Base-by-base conservation (phyloP, 257 asterid species). In the Linderniella brevidens region DNA sequence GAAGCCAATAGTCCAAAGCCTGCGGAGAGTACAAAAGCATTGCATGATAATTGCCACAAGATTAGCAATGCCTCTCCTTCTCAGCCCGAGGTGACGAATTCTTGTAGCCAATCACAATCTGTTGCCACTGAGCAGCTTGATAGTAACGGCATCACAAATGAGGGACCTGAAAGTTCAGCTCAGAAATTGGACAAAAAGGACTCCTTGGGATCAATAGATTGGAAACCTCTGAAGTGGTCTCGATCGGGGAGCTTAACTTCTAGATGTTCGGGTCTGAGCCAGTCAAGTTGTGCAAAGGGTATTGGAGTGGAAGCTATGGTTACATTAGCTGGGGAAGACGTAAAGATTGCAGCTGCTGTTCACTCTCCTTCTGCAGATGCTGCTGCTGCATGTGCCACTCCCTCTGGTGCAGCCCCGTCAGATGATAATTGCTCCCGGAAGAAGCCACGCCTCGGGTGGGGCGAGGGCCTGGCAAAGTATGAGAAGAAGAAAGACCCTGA, bases 381-480 rank as follows among this genome's bases (percentile, higher is more conserved):
- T 46, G n/a, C 32, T 25, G 32, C 32, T 25, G 32, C 3, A 25
- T 63, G 67, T 74, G 70, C 49, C n/a, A 54, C 50, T 37, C 37
- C 75, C 29, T 37, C 54, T 45, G 61, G 59, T 67, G 69, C 61
- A 38, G 59, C 63, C 48, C 59, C 72, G 48, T 54, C 64, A 32
- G 79, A 85, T 51, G 94, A 90, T 66, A 68, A 65, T 37, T 53
- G 66, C 55, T 86, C 96, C 48, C 69, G 93, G 62, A 90, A 85
- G 82, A 90, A 90, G 71, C 93, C 88, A 0, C 96, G 99, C 19
- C 78, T 90, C 55, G 92, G 96, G 57, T 90, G 96, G 94, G 99
- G 99, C 43, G 94, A 81, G 70, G 99, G 96, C 44, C 78, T 90
- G 19, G 99, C 99, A 5, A 90, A 90, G 74, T 82, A 64, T 61